phyloP scores from a whole-genome alignment of 257 asterid genomes.

The Plantago elongata region DNA sequence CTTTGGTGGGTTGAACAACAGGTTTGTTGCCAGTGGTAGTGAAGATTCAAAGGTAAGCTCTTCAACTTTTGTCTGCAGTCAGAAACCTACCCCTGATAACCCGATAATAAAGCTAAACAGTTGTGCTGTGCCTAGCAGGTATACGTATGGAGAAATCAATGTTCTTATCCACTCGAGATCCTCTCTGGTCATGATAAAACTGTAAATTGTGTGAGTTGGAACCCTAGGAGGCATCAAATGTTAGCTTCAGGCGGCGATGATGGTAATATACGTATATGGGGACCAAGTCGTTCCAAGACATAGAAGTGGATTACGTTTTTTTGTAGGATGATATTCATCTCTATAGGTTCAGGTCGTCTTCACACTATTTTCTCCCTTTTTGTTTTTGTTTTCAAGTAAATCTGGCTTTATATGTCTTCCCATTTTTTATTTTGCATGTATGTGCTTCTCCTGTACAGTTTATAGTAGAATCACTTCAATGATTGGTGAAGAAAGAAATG shows the following conservation, averaged over 20 bases:
- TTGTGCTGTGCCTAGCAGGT: slow-evolving; percentile 41
- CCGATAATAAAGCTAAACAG: not conserved
- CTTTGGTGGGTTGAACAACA: slow-evolving; percentile 76
- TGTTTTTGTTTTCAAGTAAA: not conserved
- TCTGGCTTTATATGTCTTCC: slow-evolving; percentile 8
- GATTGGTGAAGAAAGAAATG: not conserved
- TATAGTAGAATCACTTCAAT: slow-evolving; percentile 2
- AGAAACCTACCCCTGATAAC: no score
- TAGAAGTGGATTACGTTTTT: slow-evolving; percentile 17
- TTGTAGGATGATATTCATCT: slow-evolving; percentile 12
- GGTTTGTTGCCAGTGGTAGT: slow-evolving; percentile 89
- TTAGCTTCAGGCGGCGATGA: slow-evolving; percentile 95
- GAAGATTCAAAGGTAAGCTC: slow-evolving; percentile 77
- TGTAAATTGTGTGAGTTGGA: slow-evolving; percentile 93
- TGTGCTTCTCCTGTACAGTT: slow-evolving; percentile 3
- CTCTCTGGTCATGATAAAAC: slow-evolving; percentile 73
- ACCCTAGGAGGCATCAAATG: slow-evolving; percentile 62
- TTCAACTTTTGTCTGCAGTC: not conserved
- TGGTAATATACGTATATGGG: slow-evolving; percentile 87
- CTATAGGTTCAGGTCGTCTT: slow-evolving; percentile 20
- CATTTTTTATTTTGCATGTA: slow-evolving; percentile 2
- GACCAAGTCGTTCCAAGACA: slow-evolving; percentile 45
- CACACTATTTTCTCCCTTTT: not conserved
- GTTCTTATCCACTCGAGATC: slow-evolving; percentile 59
- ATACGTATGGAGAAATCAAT: slow-evolving; percentile 68